Evolutionary conservation across 305 asterid genomes (phyloP), one percentile per base, ranked within the genome.

Genomic region (Plantago lanceolata): DNA sequence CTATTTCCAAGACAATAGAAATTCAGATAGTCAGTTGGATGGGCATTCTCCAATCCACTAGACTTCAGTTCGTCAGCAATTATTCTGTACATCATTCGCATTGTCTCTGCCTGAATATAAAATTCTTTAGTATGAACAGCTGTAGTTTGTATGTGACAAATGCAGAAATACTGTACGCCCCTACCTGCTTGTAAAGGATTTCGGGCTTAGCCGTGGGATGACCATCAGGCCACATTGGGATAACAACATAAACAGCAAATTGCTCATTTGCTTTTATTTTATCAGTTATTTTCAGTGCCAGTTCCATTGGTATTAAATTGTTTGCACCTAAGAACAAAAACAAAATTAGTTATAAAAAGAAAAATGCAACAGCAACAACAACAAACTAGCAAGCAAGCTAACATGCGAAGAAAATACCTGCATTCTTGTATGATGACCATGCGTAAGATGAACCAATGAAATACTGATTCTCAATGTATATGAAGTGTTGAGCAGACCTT

Each of bases 171-270:
- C 28, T 1, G 1, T 48, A 8, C n/a, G 18, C 4, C 0, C 19
- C 19, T 19, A 57, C 61, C 61, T 57, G 98, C 98, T 96, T 87
- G 73, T 78, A 93, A 64, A 93, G 79, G 73, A 93, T 87, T 73
- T 97, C 77, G 37, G 87, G 99, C 16, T 92, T 87, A 48, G 95
- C 92, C 70, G 83, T 87, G 48, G 99, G 97, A 78, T 84, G 80
- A 67, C 99, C 99, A 76, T 93, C 99, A 16, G 99, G 99, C 97
- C 99, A 93, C 99, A 89, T 93, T n/a, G 98, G 98, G 69, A 93
- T 76, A 61, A 93, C 86, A 26, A 93, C 82, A 73, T 93, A 93
- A 56, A 81, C 99, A 2, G 99, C 94, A 73, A 89, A 93, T 58
- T 96, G 82, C 83, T 93, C 84, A 12, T 81, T 89, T n/a, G 94